Percentiles rank a stretch among this genome's conserved stretches.
phyloP scores from a whole-genome alignment of 73 alveolate species.

The Paramecium caudatum region DNA sequence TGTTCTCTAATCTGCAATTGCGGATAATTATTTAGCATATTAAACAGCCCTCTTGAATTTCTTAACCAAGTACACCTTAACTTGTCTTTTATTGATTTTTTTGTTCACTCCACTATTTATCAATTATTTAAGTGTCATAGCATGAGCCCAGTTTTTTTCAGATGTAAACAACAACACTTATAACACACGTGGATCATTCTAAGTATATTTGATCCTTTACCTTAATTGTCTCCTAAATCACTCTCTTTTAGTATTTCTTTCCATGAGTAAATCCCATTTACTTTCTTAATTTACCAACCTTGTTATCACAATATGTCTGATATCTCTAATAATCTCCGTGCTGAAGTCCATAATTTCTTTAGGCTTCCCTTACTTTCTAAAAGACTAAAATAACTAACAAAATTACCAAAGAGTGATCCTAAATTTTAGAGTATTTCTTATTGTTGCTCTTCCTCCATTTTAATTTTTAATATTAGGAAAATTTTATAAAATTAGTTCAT shows the following conservation, averaged over 20 bases:
- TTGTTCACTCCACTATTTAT: slow-evolving; percentile 53
- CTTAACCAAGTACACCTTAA: slow-evolving; percentile 32
- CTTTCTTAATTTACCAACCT: slow-evolving; percentile 7
- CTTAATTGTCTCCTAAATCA: slow-evolving; percentile 10
- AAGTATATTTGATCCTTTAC: neutral
- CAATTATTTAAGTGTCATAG: slow-evolving; percentile 51
- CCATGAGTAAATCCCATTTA: slow-evolving; percentile 52
- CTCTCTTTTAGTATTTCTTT: slow-evolving; percentile 44
- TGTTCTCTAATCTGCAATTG: slow-evolving; percentile 1
- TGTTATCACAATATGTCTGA: slow-evolving; percentile 55
- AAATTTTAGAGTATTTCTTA: slow-evolving; percentile 20
- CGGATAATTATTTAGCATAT: slow-evolving; percentile 11
- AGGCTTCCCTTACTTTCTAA: slow-evolving; percentile 36
- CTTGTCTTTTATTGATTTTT: slow-evolving; percentile 50
- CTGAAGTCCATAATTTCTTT: slow-evolving; percentile 34
- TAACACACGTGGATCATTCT: slow-evolving; percentile 73
- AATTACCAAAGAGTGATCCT: slow-evolving; percentile 17
- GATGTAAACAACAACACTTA: slow-evolving; percentile 44
- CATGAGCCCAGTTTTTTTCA: slow-evolving; percentile 69
- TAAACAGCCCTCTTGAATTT: slow-evolving; percentile 33
- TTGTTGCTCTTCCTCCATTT: slow-evolving; percentile 19
- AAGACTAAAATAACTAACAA: neutral
- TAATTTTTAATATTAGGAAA: too few species aligned
- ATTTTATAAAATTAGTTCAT: too few species aligned
- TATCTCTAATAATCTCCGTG: slow-evolving; percentile 66